These are phyloP conservation scores for Aspergillus ruber DNA, from an alignment of 2,329 filamentous ascomycete genomes.

Conservation along the genomic window DNA sequence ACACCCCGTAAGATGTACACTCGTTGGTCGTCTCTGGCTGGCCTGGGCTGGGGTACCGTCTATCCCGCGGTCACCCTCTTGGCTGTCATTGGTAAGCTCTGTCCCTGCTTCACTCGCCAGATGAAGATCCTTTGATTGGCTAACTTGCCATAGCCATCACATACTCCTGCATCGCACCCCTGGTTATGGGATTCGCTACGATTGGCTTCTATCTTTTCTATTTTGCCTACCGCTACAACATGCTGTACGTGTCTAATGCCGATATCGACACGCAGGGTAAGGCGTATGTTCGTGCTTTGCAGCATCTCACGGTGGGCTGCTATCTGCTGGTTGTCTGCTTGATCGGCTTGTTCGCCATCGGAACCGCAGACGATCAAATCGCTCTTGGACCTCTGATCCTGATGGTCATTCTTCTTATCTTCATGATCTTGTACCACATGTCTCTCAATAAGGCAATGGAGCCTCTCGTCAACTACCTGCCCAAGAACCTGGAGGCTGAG, in stretches of 20 bases:
- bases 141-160: constrained; percentile 57
- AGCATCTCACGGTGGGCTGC: constrained; percentile 76
- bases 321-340: constrained; percentile 79
- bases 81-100: constrained; percentile 63
- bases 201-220: constrained; percentile 77
- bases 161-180: constrained; percentile 79
- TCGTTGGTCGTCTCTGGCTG: constrained; percentile 67
- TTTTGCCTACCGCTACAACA: constrained; percentile 81
- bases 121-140: background rate
- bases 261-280: constrained; percentile 81
- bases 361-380: constrained; percentile 54
- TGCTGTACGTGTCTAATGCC: constrained; percentile 79
- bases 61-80: constrained; percentile 77
- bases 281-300: constrained; percentile 77
- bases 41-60: constrained; percentile 76
- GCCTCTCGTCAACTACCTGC: constrained; percentile 72
- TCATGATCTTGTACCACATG: constrained; percentile 70
- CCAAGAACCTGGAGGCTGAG: constrained; percentile 61
- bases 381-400: constrained; percentile 64
- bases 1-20: constrained; percentile 75
- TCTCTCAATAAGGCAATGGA: constrained; percentile 64
- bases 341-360: constrained; percentile 75
- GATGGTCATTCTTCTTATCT: constrained; percentile 69
- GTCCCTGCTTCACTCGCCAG: background rate
- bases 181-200: constrained; percentile 76